Evolutionary conservation across 306 rosid species (phyloP), one percentile per base, ranked within the genome.

Genomic region (Sesbania bispinosa): DNA sequence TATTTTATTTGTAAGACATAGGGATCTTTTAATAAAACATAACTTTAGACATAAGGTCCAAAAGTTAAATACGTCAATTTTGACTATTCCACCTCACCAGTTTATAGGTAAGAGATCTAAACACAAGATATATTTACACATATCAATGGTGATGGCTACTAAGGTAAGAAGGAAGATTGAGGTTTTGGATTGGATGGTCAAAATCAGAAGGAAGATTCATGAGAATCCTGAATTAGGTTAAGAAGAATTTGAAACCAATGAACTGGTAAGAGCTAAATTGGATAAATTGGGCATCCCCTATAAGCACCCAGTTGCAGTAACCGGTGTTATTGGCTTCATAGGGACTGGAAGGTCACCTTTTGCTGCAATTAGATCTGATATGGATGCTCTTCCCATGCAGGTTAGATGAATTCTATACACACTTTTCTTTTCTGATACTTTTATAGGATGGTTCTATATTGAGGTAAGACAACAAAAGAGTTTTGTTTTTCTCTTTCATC

Each of bases 381-480:
- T 94, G 97, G 97, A 94, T 83, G 98, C 98, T 73, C 92, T 94
- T 36, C 66, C 94, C 21, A 77, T 90, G 65, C 90, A 89, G 92
- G 98, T 94, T 35, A 2, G 2, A 30, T 73, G 2, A 5, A 2
- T 67, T 67, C 15, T 32, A 8, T 55, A 10, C 20, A 4, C 2
- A 35, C 29, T n/a, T n/a, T n/a, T 33, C 26, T 32, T 58, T 23
- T 8, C n/a, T 32, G 63, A 9, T 52, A 51, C 27, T 10, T 16
- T 58, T 54, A 9, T 15, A 7, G 18, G 2, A 18, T 36, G 50
- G 52, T 53, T 52, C 48, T 30, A 18, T 46, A 1, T 52, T 16
- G 33, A 32, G 58, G 11, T 29, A 42, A 39, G 43, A 41, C 2
- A 26, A 53, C 10, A 55, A 21, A 39, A 38, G 42, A 6, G n/a